A percentile compares a stretch with the other conserved stretches of the same genome.
Evolutionary conservation across 345 rosid species (phyloP).

Genomic region (Euclidium syriacum): DNA sequence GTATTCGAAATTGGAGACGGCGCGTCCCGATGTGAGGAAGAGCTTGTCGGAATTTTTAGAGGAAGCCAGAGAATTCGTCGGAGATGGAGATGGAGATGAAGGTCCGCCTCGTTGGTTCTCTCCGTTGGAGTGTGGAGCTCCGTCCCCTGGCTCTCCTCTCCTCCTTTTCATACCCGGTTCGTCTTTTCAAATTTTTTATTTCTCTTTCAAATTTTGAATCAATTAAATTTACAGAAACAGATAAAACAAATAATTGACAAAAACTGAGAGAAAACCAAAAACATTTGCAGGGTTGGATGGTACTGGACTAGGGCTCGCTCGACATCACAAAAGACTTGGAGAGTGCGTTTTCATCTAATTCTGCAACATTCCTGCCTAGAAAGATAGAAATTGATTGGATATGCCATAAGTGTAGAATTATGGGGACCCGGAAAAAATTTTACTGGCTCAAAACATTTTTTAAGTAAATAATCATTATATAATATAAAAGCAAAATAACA

Average conservation of each 20-base stretch:
- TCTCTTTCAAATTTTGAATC: no score
- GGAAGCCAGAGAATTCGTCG: slow-evolving; percentile 34
- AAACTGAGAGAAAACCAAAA: no score
- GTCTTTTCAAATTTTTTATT: slow-evolving; percentile 30
- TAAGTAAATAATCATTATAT: no score
- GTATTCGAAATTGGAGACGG: slow-evolving; percentile 18
- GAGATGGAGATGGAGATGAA: slow-evolving; percentile 25
- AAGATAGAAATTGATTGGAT: no score
- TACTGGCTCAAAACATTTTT: no score
- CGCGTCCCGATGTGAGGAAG: slow-evolving; percentile 26
- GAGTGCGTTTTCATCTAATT: no score
- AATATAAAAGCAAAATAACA: no score
- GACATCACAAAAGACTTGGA: slow-evolving; percentile 54
- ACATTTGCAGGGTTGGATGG: slow-evolving; percentile 72
- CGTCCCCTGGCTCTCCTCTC: slow-evolving; percentile 37
- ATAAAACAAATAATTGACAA: no score
- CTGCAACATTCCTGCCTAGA: background rate
- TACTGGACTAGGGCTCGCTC: slow-evolving; percentile 62
- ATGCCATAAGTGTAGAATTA: no score
- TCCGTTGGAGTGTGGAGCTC: slow-evolving; percentile 41
- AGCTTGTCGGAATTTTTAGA: slow-evolving; percentile 39
- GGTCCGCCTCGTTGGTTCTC: slow-evolving; percentile 77
- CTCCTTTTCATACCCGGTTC: slow-evolving; percentile 54
- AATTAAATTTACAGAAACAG: no score
- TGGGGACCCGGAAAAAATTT: no score